Evolutionary conservation across 345 rosid species (phyloP), one percentile per base, ranked within the genome.

Genomic region (Hibiscus mutabilis): DNA sequence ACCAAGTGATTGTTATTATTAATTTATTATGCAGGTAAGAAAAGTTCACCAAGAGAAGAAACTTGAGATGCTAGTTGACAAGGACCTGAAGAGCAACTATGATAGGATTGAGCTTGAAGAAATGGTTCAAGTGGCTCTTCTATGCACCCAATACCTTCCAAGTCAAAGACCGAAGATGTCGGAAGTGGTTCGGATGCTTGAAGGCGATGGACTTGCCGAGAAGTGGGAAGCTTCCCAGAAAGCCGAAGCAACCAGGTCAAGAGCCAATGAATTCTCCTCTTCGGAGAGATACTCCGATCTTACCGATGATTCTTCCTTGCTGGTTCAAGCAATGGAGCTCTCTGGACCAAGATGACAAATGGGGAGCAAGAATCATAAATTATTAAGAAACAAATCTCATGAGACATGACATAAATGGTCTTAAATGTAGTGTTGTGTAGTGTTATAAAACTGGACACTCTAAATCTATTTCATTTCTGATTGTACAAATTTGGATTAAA

Each of bases 161-260:
- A 76, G 85, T 72, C 86, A 83, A 22, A 87, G 98, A 79, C 98
- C 98, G 1, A 96, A 84, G 68, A 96, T 92, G 98, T 91, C 98
- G 0, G 94, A 96, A 83, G 97, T 90, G 56, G 93, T 95, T 37
- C 83, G 97, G 69, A 95, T 95, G 97, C 85, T 95, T 0, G 93
- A 95, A 86, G 97, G 97, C 0, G 97, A 92, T 74, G 98, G 96
- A 25, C 88, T 94, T 2, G 98, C 89, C 3, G 95, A 94, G 79
- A 94, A 88, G 80, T 92, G 99, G 97, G 97, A 92, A 79, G 97
- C 98, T 79, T 84, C 97, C 72, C 99, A 88, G 78, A 86, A 86
- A 79, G 86, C 84, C 3, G 84, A 86, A 74, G 82, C 90, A 73
- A 81, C 84, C 22, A 76, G 11, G 79, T 79, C 84, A 31, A 82